These are phyloP conservation scores for Didymella sp. DNA, from an alignment of 2,329 filamentous ascomycete genomes.

Conservation along the genomic window DNA sequence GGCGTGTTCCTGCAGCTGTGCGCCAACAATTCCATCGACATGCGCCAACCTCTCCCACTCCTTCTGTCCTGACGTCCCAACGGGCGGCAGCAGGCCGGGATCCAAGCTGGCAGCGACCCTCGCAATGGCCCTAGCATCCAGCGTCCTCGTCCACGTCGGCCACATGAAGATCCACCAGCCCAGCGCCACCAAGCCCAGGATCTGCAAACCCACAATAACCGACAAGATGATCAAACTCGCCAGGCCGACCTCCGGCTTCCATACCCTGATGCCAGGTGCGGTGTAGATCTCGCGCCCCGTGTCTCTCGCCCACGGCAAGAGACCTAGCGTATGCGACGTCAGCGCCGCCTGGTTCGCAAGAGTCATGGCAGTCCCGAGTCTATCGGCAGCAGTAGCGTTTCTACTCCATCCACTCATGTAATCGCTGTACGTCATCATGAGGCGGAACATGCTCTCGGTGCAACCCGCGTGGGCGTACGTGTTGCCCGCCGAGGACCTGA, in stretches of 20 bases:
- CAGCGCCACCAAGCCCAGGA: background rate
- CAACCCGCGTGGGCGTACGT: background rate
- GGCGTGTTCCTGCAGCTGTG: background rate
- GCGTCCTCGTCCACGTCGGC: slow-evolving; percentile 14
- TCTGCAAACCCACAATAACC: background rate
- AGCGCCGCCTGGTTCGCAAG: background rate
- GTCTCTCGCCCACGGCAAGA: background rate
- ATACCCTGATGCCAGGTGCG: background rate
- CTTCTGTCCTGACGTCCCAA: background rate
- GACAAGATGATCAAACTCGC: slow-evolving; percentile 1
- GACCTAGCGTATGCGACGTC: background rate
- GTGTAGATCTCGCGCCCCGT: slow-evolving; percentile 5
- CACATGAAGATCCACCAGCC: background rate
- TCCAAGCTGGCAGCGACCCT: slow-evolving; percentile 3
- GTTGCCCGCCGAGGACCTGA: no score
- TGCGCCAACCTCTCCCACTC: background rate
- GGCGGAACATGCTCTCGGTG: background rate
- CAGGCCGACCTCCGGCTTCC: background rate
- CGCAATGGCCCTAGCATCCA: slow-evolving; percentile 17
- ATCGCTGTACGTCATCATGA: background rate
- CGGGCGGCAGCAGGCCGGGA: background rate
- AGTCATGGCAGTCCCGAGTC: background rate
- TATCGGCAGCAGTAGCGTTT: background rate
- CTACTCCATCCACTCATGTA: background rate
- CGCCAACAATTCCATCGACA: background rate